These are phyloP conservation scores for Chlamydomonas sp. DNA, from an alignment of 139 green algal genomes.

Conservation along the genomic window DNA sequence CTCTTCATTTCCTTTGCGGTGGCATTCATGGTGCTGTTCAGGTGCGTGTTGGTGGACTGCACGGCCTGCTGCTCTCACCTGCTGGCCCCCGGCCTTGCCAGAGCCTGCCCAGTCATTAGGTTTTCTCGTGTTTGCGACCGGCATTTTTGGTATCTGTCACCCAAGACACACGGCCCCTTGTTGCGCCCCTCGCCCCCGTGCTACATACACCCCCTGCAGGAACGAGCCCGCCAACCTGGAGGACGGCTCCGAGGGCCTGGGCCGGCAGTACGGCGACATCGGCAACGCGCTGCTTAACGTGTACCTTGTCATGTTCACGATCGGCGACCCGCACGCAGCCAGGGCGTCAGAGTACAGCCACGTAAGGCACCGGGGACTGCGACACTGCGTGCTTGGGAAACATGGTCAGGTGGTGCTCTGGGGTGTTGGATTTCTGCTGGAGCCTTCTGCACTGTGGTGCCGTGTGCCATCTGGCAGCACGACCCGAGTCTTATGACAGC, in stretches of 20 bases:
- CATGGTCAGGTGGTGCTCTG: no score
- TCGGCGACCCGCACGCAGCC: neutral
- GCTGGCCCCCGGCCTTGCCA: neutral
- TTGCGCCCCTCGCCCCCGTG: neutral
- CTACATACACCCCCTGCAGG: neutral
- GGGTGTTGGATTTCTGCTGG: no score
- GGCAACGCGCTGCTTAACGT: conserved; percentile 40
- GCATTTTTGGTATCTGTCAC: neutral
- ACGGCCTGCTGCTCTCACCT: neutral
- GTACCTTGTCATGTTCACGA: conserved; percentile 12
- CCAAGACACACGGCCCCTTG: neutral
- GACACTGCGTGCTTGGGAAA: no score
- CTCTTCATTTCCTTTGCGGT: conserved; percentile 52
- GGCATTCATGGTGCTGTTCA: conserved; percentile 58
- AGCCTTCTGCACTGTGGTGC: neutral
- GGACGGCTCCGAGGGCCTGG: neutral
- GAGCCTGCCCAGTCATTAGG: no score
- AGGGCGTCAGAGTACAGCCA: neutral
- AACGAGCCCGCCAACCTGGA: neutral
- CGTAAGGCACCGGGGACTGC: neutral
- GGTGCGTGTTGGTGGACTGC: neutral
- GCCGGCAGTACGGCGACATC: conserved; percentile 21
- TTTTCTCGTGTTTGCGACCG: no score
- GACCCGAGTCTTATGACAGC: no score
- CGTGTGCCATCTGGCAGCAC: neutral